Base-by-base conservation (phyloP, 495 filamentous ascomycete species). In the Talaromyces trachyspermus region DNA sequence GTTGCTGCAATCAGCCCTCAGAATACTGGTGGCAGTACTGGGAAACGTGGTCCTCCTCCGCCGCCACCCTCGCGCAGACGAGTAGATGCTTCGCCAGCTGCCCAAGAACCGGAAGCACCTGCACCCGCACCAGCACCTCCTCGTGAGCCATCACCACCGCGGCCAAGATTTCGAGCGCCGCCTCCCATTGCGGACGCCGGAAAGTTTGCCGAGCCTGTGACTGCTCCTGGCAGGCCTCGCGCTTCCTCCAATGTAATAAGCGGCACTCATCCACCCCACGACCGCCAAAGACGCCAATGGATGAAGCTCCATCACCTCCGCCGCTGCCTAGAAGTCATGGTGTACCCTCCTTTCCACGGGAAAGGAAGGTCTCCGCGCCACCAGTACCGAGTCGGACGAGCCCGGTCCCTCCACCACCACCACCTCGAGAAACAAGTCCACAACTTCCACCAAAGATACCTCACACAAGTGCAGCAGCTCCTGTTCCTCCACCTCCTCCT, bases 141-240 rank as follows among this genome's bases (percentile, higher is more conserved):
- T 22, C 78, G 68, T 22, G 69, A 71, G 15, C 70, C 75, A 20
- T 75, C 71, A 22, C 77, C 74, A n/a, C 69, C 70, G 6, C 58
- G 64, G 18, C 55, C 60, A 15, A 77, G 75, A 54, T 95, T 91
- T 57, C 75, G 79, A 48, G 90, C 87, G 18, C 89, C 90, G 15
- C 90, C 89, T 51, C 86, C 90, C 15, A 63, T 95, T 39, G 77
- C 86, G 48, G 87, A 92, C 60, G 90, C 90, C 32, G 90, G 90
- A 4, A 90, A 86, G 62, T 91, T 75, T 54, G 82, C 80, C 3
- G 68, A 81, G 55, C 65, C 71, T 15, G 73, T 74, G 25, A 57
- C 70, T 5, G 68, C 72, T 8, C 75, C 79, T 12, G 57, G 63
- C 24, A 71, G 83, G 48, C 70, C 73, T 30, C 71, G 81, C 47